Percentiles rank a stretch among this genome's conserved stretches.
Conservation (phyloP, 257 asterid species). For the Solanum lycopersicoides region DNA sequence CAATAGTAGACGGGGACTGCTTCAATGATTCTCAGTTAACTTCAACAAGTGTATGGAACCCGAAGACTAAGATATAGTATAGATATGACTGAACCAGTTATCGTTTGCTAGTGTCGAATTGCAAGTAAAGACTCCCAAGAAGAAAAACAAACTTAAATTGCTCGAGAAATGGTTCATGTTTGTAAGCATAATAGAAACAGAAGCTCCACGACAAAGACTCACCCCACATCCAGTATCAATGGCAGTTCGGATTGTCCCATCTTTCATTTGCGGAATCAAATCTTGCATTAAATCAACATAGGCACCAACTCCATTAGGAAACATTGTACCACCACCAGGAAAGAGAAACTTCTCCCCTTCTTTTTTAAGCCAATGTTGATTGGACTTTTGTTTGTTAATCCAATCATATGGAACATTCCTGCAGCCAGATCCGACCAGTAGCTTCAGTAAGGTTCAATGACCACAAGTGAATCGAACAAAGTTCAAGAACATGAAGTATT, state of each 20-base stretch:
- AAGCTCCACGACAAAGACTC: neutral
- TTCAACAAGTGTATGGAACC: neutral
- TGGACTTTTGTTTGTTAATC: conserved; percentile 19
- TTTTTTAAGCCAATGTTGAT: conserved; percentile 23
- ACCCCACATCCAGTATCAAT: conserved; percentile 27
- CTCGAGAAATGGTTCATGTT: neutral
- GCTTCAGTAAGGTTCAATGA: neutral
- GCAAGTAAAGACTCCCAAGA: neutral
- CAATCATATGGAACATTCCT: conserved; percentile 30
- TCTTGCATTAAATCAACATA: conserved; percentile 16
- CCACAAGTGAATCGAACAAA: neutral
- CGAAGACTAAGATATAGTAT: neutral
- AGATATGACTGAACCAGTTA: neutral
- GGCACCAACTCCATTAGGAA: conserved; percentile 16
- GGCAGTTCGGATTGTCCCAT: conserved; percentile 19
- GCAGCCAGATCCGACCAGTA: neutral
- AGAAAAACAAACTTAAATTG: neutral
- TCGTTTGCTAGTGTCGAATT: neutral
- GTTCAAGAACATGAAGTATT: neutral
- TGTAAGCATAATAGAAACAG: neutral
- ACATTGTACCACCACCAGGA: conserved; percentile 26
- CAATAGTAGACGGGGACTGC: neutral
- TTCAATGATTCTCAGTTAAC: neutral
- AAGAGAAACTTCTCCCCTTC: conserved; percentile 22
- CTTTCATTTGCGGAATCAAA: conserved; percentile 19